Evolutionary conservation across 805 yeast species (phyloP).

Genomic region (Dipodascus albidus): DNA sequence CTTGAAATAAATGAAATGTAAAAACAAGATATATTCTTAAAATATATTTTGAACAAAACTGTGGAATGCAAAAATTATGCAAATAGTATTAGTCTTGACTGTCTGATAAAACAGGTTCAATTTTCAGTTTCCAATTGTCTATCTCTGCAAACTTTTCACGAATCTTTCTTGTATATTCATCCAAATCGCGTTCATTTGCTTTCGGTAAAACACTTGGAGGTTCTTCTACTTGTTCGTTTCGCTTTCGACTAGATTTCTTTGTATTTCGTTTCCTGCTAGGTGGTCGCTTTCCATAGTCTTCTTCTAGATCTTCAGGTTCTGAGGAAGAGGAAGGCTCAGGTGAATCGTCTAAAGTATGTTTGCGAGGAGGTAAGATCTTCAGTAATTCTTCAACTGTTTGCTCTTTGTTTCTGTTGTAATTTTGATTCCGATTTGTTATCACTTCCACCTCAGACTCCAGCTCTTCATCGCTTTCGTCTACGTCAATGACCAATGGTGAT

Average conservation of each 20-base stretch:
- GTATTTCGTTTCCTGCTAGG: not conserved
- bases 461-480: no score
- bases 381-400: not conserved
- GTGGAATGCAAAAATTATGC: not conserved
- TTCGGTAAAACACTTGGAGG: not conserved
- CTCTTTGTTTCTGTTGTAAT: not conserved
- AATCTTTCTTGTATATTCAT: not conserved
- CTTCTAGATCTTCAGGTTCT: not conserved
- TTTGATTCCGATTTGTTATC: not conserved
- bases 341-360: not conserved
- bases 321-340: not conserved
- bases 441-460: not conserved
- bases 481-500: no score
- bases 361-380: not conserved
- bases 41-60: no score
- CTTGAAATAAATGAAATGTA: no score
- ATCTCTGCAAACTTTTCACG: constrained; percentile 12
- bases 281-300: not conserved
- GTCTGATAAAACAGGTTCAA: constrained; percentile 2
- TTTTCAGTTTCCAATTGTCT: constrained; percentile 11
- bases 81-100: not conserved
- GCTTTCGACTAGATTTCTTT: not conserved
- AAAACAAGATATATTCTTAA: no score
- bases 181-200: not conserved
- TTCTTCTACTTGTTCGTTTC: not conserved